Percentiles rank a stretch among this genome's conserved stretches.
These are phyloP conservation scores for Podospora conica DNA, from an alignment of 495 filamentous ascomycete species.

Conservation along the genomic window DNA sequence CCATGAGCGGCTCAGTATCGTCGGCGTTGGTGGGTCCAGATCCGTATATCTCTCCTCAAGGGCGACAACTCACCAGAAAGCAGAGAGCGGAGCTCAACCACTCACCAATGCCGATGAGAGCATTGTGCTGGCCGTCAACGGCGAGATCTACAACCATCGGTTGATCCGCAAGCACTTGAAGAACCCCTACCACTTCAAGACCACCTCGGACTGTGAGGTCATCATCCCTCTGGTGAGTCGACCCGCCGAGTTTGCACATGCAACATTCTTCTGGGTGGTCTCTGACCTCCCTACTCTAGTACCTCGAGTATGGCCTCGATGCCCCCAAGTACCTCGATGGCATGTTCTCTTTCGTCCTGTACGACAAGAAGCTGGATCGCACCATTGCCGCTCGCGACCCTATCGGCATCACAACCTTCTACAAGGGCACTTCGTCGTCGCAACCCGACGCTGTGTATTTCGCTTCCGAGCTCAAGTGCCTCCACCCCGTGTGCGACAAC, in stretches of 20 bases:
- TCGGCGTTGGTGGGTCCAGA: constrained; percentile 77
- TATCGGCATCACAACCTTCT: constrained; percentile 95
- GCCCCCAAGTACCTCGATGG: constrained; percentile 93
- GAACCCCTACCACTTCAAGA: constrained; percentile 86
- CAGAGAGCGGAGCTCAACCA: constrained; percentile 92
- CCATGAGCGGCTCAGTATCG: constrained; percentile 95
- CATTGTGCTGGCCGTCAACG: constrained; percentile 92
- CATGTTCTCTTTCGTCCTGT: constrained; percentile 99
- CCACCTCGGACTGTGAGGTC: constrained; percentile 95
- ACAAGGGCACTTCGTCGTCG: constrained; percentile 80
- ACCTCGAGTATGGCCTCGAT: constrained; percentile 85
- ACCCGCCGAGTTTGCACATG: neutral
- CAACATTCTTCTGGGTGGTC: neutral
- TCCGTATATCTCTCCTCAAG: constrained; percentile 17
- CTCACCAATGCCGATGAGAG: constrained; percentile 84
- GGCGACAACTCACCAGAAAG: constrained; percentile 25
- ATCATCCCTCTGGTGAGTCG: constrained; percentile 86
- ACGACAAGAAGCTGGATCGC: constrained; percentile 86
- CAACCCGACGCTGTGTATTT: constrained; percentile 87
- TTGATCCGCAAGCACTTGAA: constrained; percentile 80
- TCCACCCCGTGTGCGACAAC: constrained; percentile 91
- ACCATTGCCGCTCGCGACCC: constrained; percentile 92
- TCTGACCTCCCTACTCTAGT: constrained; percentile 46
- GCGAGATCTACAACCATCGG: constrained; percentile 99
- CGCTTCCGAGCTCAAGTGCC: constrained; percentile 90